A percentile compares a stretch with the other conserved stretches of the same genome.
Evolutionary conservation across 2,329 filamentous ascomycete species (phyloP).

Genomic region (Westerdykella ornata): DNA sequence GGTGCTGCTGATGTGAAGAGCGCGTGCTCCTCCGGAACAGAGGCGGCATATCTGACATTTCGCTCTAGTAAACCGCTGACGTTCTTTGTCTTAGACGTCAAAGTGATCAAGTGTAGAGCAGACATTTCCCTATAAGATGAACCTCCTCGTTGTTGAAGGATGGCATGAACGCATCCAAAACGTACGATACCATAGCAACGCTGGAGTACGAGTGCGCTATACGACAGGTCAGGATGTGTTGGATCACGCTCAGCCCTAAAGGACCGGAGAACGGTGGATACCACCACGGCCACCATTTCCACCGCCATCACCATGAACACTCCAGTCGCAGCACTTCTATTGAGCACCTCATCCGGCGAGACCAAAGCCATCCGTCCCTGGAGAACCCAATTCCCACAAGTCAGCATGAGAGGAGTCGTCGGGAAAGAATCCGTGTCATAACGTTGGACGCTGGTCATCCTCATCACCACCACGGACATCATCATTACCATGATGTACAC

Average conservation of each 20-base stretch:
- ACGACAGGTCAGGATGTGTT: constrained; percentile 20
- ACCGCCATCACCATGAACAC: constrained; percentile 12
- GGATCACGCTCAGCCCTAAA: constrained; percentile 22
- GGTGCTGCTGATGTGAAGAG: no score
- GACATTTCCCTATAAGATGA: no score
- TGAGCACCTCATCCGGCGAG: constrained; percentile 22
- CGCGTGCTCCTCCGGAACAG: no score
- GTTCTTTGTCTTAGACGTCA: no score
- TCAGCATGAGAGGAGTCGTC: constrained; percentile 5
- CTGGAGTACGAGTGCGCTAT: background rate
- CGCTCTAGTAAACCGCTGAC: no score
- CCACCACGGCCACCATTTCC: constrained; percentile 8
- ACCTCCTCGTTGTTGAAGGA: background rate
- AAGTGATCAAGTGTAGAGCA: no score
- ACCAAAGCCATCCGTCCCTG: background rate
- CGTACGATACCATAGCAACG: background rate
- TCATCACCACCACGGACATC: constrained; percentile 9
- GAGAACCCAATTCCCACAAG: background rate
- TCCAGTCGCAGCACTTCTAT: constrained; percentile 19
- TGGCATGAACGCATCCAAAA: constrained; percentile 4
- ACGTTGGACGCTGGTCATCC: constrained; percentile 14
- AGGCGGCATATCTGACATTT: no score
- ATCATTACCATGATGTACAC: constrained; percentile 6
- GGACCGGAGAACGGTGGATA: constrained; percentile 3
- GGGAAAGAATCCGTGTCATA: constrained; percentile 18